Conservation (phyloP, 768 basidiomycete species). For the Mycena floridula region DNA sequence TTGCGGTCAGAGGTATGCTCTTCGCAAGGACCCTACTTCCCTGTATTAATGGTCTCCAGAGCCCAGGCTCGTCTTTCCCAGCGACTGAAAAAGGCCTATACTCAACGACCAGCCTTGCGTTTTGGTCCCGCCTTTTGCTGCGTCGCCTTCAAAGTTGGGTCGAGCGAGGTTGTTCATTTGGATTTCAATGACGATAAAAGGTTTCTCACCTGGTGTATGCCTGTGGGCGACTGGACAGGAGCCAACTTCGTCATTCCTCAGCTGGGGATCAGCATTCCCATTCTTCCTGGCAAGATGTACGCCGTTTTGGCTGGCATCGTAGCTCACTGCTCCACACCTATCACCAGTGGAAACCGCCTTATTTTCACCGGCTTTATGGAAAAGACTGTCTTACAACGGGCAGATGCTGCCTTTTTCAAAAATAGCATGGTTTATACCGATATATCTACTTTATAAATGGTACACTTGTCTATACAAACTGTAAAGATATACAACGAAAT, state of each 20-base stretch:
- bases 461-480: no score
- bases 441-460: no score
- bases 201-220: slow-evolving; percentile 13
- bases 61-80: no score
- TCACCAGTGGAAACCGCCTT: not conserved
- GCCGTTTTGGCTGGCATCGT: slow-evolving; percentile 11
- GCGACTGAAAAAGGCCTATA: no score
- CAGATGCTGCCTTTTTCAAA: no score
- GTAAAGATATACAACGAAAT: no score
- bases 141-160: slow-evolving; percentile 20
- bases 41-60: no score
- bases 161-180: slow-evolving; percentile 18
- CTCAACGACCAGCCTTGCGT: slow-evolving; percentile 11
- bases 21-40: no score
- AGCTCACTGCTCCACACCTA: slow-evolving; percentile 13
- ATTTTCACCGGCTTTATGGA: slow-evolving; percentile 1
- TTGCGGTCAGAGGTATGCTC: no score
- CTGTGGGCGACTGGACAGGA: slow-evolving; percentile 15
- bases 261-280: slow-evolving; percentile 12
- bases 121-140: slow-evolving; percentile 17
- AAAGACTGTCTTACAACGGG: no score
- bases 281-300: slow-evolving; percentile 14
- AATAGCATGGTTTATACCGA: no score
- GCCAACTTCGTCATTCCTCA: slow-evolving; percentile 18
- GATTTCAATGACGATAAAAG: slow-evolving; percentile 16